phyloP scores from a whole-genome alignment of 176 grass and related monocot species.

The Bromus sterilis region DNA sequence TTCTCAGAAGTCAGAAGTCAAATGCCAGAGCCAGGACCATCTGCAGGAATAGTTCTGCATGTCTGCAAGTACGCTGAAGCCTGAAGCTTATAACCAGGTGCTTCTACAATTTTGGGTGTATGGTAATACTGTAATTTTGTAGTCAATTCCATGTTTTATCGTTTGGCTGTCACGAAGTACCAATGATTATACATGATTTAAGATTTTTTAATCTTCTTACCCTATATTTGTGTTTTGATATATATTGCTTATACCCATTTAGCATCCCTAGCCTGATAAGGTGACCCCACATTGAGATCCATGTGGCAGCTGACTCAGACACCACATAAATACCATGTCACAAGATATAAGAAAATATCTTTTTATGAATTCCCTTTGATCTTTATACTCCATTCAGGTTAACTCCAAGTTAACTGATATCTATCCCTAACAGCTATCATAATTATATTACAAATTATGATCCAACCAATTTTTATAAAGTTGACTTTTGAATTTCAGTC shows the following conservation, averaged over 20 bases:
- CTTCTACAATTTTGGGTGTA: background rate
- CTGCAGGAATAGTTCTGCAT: background rate
- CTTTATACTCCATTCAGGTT: background rate
- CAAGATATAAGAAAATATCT: background rate
- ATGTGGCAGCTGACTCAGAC: background rate
- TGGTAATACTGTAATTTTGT: background rate
- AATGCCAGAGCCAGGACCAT: background rate
- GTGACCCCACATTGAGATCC: background rate
- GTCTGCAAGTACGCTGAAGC: constrained; percentile 25
- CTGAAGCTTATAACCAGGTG: background rate
- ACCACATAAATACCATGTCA: background rate
- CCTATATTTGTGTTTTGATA: background rate
- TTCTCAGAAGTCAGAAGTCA: constrained; percentile 10
- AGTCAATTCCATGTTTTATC: background rate
- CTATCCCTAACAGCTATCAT: background rate
- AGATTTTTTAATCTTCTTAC: background rate
- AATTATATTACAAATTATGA: background rate
- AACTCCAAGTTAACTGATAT: background rate
- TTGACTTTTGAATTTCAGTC: background rate
- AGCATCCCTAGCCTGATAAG: background rate
- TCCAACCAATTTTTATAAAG: no score
- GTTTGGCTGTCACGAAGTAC: background rate
- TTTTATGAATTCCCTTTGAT: background rate
- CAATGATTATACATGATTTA: background rate
- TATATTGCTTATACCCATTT: no score